Evolutionary conservation across 208 protist genomes (phyloP).

Genomic region (Crithidia sp.): DNA sequence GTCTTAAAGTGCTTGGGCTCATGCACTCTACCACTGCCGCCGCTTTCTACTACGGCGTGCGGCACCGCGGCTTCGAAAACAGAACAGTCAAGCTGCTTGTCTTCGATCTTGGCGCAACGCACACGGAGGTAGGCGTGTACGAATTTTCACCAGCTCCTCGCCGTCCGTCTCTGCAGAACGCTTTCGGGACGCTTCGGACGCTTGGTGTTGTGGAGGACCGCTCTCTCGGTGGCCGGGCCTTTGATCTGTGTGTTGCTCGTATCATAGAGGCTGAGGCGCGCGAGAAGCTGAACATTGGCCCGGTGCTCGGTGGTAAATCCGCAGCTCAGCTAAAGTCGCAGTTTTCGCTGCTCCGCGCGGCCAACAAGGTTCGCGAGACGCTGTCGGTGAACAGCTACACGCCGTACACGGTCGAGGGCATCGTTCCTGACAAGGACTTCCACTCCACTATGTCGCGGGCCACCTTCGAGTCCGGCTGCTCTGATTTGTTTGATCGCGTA

Average conservation of each 20-base stretch:
- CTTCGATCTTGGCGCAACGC: slow-evolving; percentile 87
- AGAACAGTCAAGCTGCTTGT: slow-evolving; percentile 74
- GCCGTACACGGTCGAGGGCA: slow-evolving; percentile 89
- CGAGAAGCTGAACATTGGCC: slow-evolving; percentile 64
- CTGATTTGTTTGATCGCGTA: slow-evolving; percentile 72
- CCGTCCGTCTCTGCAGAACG: slow-evolving; percentile 34
- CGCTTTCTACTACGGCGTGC: slow-evolving; percentile 89
- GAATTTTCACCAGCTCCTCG: slow-evolving; percentile 69
- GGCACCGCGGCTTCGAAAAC: slow-evolving; percentile 80
- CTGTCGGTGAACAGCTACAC: slow-evolving; percentile 92
- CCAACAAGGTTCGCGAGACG: slow-evolving; percentile 89
- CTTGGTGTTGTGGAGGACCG: slow-evolving; percentile 74
- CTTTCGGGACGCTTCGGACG: slow-evolving; percentile 80
- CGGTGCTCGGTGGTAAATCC: slow-evolving; percentile 49
- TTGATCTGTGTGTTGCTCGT: slow-evolving; percentile 91
- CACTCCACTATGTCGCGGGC: slow-evolving; percentile 66
- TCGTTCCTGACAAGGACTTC: slow-evolving; percentile 87
- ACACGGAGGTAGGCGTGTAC: slow-evolving; percentile 89
- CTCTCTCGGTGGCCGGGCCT: slow-evolving; percentile 84
- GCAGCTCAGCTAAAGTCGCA: slow-evolving; percentile 77
- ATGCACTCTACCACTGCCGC: slow-evolving; percentile 93
- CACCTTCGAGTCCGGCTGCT: slow-evolving; percentile 89
- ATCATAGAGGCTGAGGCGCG: slow-evolving; percentile 88
- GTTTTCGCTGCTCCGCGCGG: slow-evolving; percentile 89
- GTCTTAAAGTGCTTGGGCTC: slow-evolving; percentile 85